Evolutionary conservation across 306 rosid species (phyloP).

Genomic region (Prunus campanulata): DNA sequence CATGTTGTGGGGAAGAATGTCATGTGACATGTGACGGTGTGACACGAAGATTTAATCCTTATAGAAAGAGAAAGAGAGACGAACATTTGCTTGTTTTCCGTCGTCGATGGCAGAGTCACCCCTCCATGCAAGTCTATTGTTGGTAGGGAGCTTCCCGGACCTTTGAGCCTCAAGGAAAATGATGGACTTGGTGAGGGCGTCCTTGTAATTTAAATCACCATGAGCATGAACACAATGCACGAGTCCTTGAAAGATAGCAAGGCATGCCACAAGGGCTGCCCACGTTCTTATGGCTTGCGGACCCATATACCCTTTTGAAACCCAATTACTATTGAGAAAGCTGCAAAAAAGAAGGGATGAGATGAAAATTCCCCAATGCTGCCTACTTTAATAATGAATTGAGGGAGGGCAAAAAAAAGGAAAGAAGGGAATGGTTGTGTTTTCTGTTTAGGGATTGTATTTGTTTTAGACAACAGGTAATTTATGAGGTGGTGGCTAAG

Average conservation of each 20-base stretch:
- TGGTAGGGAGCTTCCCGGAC: constrained; percentile 89
- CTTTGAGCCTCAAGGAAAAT: constrained; percentile 91
- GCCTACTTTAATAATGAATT: neutral
- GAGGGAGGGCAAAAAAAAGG: neutral
- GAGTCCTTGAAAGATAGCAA: constrained; percentile 42
- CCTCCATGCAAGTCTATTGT: constrained; percentile 71
- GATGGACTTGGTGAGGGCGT: constrained; percentile 78
- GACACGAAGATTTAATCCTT: neutral
- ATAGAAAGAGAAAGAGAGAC: neutral
- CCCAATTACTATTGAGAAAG: neutral
- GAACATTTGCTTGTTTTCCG: constrained; percentile 57
- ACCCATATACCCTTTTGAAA: neutral
- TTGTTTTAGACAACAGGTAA: neutral
- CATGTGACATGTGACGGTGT: neutral
- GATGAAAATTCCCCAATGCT: neutral
- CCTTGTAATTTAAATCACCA: constrained; percentile 56
- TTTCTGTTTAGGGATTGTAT: neutral
- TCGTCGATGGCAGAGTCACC: constrained; percentile 86
- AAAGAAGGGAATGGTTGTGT: neutral
- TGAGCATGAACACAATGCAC: constrained; percentile 36
- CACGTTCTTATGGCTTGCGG: neutral
- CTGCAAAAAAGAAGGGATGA: constrained; percentile 1
- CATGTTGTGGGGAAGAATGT: neutral
- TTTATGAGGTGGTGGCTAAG: neutral
- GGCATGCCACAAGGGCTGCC: constrained; percentile 41